Percentiles rank a stretch among this genome's conserved stretches.
These are phyloP conservation scores for Aspergillus udagawae DNA, from an alignment of 2,329 filamentous ascomycete species.

Conservation along the genomic window DNA sequence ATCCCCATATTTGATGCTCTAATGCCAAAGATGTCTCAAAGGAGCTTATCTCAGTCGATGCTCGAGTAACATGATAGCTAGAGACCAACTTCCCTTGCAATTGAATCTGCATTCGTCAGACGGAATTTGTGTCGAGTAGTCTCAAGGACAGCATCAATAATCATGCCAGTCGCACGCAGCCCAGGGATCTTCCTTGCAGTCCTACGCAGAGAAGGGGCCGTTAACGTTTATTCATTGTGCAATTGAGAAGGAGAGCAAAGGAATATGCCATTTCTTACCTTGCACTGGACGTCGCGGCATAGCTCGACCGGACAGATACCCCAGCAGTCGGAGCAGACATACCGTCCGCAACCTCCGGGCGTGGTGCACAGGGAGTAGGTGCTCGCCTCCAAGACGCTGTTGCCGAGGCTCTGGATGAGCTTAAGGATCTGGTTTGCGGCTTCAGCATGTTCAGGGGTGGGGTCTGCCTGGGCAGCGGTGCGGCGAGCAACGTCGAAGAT, in stretches of 20 bases:
- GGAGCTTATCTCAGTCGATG: background rate
- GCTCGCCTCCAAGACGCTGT: slow-evolving; percentile 22
- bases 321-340: slow-evolving; percentile 33
- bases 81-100: background rate
- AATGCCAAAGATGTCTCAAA: background rate
- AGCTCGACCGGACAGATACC: slow-evolving; percentile 29
- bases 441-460: slow-evolving; percentile 11
- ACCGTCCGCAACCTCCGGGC: slow-evolving; percentile 25
- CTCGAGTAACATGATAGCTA: background rate
- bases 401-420: slow-evolving; percentile 20
- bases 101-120: background rate
- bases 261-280: slow-evolving; percentile 12
- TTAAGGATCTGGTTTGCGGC: slow-evolving; percentile 14
- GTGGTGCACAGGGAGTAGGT: slow-evolving; percentile 33
- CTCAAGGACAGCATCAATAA: background rate
- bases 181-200: slow-evolving; percentile 34
- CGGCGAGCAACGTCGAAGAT: slow-evolving; percentile 19
- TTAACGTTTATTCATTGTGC: background rate
- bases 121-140: background rate
- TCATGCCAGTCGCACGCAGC: slow-evolving; percentile 32
- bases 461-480: slow-evolving; percentile 9
- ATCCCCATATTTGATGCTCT: background rate
- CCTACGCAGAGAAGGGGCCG: slow-evolving; percentile 12
- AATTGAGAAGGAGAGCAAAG: background rate
- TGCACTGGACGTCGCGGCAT: slow-evolving; percentile 34